These are phyloP conservation scores for Omphalotus guepiniiformis DNA, from an alignment of 768 basidiomycete genomes.

Conservation along the genomic window DNA sequence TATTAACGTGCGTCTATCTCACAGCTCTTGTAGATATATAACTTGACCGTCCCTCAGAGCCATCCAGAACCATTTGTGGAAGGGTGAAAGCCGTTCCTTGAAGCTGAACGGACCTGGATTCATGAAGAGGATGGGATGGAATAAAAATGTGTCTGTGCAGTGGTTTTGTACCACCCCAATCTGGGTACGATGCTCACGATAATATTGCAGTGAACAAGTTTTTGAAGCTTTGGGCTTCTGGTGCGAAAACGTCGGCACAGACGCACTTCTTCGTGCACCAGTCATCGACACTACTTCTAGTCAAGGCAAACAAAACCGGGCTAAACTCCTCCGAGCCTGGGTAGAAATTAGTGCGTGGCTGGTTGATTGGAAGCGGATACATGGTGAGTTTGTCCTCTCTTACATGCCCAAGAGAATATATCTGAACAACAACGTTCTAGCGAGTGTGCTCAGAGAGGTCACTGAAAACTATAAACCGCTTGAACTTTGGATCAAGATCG, in stretches of 20 bases:
- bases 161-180: conserved; percentile 1
- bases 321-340: conserved; percentile 75
- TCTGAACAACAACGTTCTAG: too few species aligned
- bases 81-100: conserved; percentile 55
- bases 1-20: conserved; percentile 51
- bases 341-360: conserved; percentile 70
- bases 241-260: conserved; percentile 32
- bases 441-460: conserved; percentile 29
- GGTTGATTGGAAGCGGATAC: conserved; percentile 44
- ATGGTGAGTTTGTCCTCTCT: background rate
- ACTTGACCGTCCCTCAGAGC: conserved; percentile 38
- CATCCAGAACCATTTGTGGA: conserved; percentile 74
- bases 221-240: conserved; percentile 42
- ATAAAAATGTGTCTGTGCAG: conserved; percentile 46
- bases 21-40: conserved; percentile 5
- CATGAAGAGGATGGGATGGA: conserved; percentile 66
- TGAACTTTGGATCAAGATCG: conserved; percentile 46
- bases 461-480: conserved; percentile 30
- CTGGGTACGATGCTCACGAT: conserved; percentile 2
- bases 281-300: conserved; percentile 40
- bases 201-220: conserved; percentile 34
- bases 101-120: conserved; percentile 53
- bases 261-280: conserved; percentile 51
- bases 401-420: background rate
- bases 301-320: conserved; percentile 48